A percentile compares a stretch with the other conserved stretches of the same genome.
Evolutionary conservation across 2,329 filamentous ascomycete species (phyloP).

Genomic region (Penicillium concentricum): DNA sequence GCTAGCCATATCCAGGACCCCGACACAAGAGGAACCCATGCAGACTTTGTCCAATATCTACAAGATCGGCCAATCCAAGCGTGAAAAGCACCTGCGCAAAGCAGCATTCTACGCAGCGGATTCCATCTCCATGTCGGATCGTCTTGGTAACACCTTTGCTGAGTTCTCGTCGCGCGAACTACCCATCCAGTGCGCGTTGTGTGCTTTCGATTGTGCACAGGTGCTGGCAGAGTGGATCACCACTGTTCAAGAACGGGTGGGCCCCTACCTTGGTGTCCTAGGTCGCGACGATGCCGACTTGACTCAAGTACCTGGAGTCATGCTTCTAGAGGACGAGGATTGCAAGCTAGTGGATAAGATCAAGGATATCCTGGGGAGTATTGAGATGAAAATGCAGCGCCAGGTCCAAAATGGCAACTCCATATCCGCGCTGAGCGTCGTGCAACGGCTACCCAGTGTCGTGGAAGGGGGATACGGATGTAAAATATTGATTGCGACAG

Average conservation of each 20-base stretch:
- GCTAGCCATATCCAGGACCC: slow-evolving; percentile 37
- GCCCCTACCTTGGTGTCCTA: slow-evolving; percentile 80
- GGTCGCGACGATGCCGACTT: slow-evolving; percentile 80
- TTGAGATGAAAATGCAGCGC: slow-evolving; percentile 75
- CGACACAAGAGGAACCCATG: slow-evolving; percentile 35
- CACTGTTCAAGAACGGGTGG: slow-evolving; percentile 91
- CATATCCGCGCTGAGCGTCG: slow-evolving; percentile 51
- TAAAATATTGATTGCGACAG: slow-evolving; percentile 79
- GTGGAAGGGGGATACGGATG: slow-evolving; percentile 74
- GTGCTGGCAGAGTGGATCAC: slow-evolving; percentile 93
- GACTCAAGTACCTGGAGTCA: slow-evolving; percentile 76
- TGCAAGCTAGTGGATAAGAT: slow-evolving; percentile 81
- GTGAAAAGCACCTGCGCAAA: slow-evolving; percentile 84
- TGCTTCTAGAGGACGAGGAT: slow-evolving; percentile 90
- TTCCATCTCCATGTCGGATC: slow-evolving; percentile 84
- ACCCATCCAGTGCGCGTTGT: slow-evolving; percentile 86
- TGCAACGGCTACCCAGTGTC: slow-evolving; percentile 56
- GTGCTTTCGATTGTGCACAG: slow-evolving; percentile 89
- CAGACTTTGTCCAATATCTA: slow-evolving; percentile 32
- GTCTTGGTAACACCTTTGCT: slow-evolving; percentile 78
- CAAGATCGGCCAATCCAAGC: slow-evolving; percentile 55
- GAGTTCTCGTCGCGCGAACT: slow-evolving; percentile 82
- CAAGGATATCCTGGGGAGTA: slow-evolving; percentile 70
- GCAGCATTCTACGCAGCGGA: slow-evolving; percentile 96
- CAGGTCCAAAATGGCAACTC: slow-evolving; percentile 56